Evolutionary conservation across 2,329 filamentous ascomycete species (phyloP).

Genomic region (Leptographium wingfieldii): DNA sequence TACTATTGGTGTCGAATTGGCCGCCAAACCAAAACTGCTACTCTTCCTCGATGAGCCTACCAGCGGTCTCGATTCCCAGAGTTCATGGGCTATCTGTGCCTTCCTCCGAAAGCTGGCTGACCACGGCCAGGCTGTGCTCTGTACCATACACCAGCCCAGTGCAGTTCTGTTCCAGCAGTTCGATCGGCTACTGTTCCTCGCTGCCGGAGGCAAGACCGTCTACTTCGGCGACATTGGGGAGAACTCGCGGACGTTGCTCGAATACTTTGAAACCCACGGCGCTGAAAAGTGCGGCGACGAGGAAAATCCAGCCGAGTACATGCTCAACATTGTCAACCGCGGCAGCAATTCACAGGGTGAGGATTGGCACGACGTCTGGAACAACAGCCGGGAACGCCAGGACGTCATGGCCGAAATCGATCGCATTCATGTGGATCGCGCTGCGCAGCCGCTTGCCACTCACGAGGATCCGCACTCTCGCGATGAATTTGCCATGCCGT

Average conservation of each 20-base stretch:
- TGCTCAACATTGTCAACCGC: slow-evolving; percentile 53
- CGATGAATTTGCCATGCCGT: slow-evolving; percentile 70
- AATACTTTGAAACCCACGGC: slow-evolving; percentile 66
- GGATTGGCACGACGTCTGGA: slow-evolving; percentile 53
- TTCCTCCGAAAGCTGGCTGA: slow-evolving; percentile 81
- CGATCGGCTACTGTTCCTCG: slow-evolving; percentile 66
- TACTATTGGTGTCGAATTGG: slow-evolving; percentile 85
- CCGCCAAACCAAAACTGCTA: slow-evolving; percentile 77
- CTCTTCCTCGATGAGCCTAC: slow-evolving; percentile 95
- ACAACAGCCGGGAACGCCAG: slow-evolving; percentile 40
- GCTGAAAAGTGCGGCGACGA: slow-evolving; percentile 49
- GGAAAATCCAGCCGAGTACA: slow-evolving; percentile 76
- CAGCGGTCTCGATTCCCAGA: slow-evolving; percentile 84
- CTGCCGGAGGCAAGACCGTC: slow-evolving; percentile 62
- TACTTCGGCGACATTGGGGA: slow-evolving; percentile 66
- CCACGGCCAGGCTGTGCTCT: slow-evolving; percentile 84
- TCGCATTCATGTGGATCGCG: slow-evolving; percentile 29
- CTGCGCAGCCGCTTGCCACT: slow-evolving; percentile 17
- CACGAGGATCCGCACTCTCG: slow-evolving; percentile 38
- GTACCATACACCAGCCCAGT: slow-evolving; percentile 94
- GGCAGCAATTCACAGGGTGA: slow-evolving; percentile 41
- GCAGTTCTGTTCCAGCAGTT: slow-evolving; percentile 91
- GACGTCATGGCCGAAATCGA: slow-evolving; percentile 45
- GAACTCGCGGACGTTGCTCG: slow-evolving; percentile 53
- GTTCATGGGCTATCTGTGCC: slow-evolving; percentile 81